phyloP scores from a whole-genome alignment of 1,139 yeast species.

The Pichia inconspicua region DNA sequence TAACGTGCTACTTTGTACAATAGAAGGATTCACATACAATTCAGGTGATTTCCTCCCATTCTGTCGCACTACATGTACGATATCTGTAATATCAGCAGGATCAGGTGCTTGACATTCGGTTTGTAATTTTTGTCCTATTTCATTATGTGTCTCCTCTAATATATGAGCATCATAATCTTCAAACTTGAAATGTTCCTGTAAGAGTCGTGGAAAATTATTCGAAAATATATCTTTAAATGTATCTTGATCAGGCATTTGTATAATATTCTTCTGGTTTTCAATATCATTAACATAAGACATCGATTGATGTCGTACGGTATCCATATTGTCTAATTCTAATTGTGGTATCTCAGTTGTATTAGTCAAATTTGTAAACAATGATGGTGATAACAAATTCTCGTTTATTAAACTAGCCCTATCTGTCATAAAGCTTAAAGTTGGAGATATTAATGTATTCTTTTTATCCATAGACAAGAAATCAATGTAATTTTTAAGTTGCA shows the following conservation, averaged over 20 bases:
- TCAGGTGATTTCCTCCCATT: slow-evolving; percentile 1
- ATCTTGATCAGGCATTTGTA: neutral
- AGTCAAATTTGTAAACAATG: neutral
- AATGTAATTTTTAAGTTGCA: neutral
- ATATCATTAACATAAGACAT: neutral
- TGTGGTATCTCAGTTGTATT: neutral
- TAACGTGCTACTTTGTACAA: slow-evolving; percentile 22
- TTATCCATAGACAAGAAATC: neutral
- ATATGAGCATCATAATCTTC: neutral
- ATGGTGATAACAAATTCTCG: neutral
- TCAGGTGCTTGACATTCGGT: no score
- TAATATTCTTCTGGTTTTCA: neutral
- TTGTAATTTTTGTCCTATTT: no score
- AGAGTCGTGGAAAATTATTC: slow-evolving; percentile 17
- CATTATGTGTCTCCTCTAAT: neutral
- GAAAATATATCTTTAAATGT: slow-evolving; percentile 18
- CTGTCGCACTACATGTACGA: neutral
- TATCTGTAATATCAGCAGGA: neutral
- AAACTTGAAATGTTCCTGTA: slow-evolving; percentile 19
- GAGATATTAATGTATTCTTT: neutral
- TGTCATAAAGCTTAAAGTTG: neutral
- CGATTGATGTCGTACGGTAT: neutral
- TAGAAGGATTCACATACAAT: slow-evolving; percentile 25
- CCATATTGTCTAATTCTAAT: neutral
- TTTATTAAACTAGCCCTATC: neutral